These are phyloP conservation scores for Camellia sinensis DNA, from an alignment of 148 eudicot genomes.

Conservation along the genomic window DNA sequence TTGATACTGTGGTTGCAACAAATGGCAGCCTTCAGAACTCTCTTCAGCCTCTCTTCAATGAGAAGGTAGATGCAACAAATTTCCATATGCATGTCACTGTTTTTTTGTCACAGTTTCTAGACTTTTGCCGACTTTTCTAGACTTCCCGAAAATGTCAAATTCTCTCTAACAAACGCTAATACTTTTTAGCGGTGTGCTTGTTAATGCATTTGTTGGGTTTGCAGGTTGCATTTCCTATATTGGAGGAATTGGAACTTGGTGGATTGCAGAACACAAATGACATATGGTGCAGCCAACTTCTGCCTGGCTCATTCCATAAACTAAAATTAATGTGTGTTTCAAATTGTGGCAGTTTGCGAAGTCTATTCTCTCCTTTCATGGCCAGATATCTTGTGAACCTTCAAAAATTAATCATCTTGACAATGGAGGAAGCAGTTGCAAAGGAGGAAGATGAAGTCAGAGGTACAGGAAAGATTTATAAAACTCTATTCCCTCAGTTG, in stretches of 20 bases:
- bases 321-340: background rate
- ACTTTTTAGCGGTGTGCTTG: too few species aligned
- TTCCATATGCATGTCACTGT: too few species aligned
- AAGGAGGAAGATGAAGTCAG: background rate
- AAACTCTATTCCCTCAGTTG: slow-evolving; percentile 10
- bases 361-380: background rate
- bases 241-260: background rate
- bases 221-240: slow-evolving; percentile 10
- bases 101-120: too few species aligned
- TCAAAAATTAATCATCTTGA: background rate
- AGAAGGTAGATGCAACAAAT: too few species aligned
- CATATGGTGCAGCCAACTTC: slow-evolving; percentile 10
- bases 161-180: too few species aligned
- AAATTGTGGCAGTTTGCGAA: background rate
- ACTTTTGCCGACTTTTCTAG: too few species aligned
- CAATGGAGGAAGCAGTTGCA: background rate
- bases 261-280: background rate
- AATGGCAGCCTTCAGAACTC: too few species aligned
- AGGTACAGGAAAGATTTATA: background rate
- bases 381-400: slow-evolving; percentile 8
- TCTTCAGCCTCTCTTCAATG: too few species aligned
- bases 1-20: too few species aligned
- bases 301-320: background rate
- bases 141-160: too few species aligned
- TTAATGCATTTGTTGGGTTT: background rate